These are phyloP conservation scores for Bolboschoenoplectus hybrid DNA, from an alignment of 202 grass and related monocot species.

Conservation along the genomic window DNA sequence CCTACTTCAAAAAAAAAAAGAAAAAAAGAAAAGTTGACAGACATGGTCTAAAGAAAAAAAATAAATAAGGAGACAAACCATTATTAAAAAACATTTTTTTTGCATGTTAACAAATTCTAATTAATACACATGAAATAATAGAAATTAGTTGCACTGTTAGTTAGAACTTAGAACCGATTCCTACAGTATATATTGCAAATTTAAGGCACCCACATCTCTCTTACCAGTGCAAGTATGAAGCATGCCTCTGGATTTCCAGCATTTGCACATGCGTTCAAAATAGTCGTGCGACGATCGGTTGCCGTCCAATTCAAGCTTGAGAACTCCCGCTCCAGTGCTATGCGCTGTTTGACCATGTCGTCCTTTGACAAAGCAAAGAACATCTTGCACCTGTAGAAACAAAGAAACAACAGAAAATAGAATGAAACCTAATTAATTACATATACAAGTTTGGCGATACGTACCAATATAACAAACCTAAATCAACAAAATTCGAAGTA, in stretches of 20 bases:
- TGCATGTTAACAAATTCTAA: too few relatives aligned
- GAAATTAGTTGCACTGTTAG: background rate
- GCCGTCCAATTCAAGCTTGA: background rate
- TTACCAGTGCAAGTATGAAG: conserved; percentile 21
- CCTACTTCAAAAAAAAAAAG: too few relatives aligned
- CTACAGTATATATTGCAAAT: background rate
- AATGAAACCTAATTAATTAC: background rate
- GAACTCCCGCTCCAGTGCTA: background rate
- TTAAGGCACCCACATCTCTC: background rate
- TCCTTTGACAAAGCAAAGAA: background rate
- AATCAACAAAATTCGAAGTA: background rate
- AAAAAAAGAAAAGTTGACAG: too few relatives aligned
- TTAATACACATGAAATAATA: background rate
- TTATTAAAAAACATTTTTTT: too few relatives aligned
- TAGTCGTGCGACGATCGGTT: background rate
- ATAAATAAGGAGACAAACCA: too few relatives aligned
- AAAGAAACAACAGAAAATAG: background rate
- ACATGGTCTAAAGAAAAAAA: too few relatives aligned
- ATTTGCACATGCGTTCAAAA: background rate
- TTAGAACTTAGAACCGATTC: background rate
- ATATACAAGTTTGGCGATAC: background rate
- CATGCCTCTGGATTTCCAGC: conserved; percentile 1
- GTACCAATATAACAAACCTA: background rate
- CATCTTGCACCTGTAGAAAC: background rate
- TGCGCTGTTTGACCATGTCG: background rate